These are phyloP conservation scores for Chaetomiaceae sp. DNA, from an alignment of 2,329 filamentous ascomycete genomes.

Conservation along the genomic window DNA sequence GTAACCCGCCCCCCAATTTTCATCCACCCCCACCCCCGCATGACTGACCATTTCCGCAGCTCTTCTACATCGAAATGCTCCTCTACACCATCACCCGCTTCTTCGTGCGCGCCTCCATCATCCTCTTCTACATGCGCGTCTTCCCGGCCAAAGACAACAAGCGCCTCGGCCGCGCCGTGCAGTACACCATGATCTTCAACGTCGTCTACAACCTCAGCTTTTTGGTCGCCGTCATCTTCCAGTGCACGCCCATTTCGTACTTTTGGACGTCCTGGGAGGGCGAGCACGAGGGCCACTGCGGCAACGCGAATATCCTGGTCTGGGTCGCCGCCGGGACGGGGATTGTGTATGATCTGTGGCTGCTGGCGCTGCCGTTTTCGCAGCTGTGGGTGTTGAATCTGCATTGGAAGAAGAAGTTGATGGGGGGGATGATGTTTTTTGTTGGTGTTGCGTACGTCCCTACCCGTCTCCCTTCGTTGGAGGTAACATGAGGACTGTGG, in stretches of 20 bases:
- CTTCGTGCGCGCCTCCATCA: slow-evolving; percentile 45
- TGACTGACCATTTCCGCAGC: slow-evolving; percentile 26
- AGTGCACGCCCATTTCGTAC: slow-evolving; percentile 47
- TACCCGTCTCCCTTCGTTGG: background rate
- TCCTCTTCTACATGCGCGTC: slow-evolving; percentile 53
- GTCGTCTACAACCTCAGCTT: slow-evolving; percentile 40
- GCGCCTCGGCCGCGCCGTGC: slow-evolving; percentile 38
- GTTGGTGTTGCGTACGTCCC: slow-evolving; percentile 37
- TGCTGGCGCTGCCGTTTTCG: slow-evolving; percentile 47
- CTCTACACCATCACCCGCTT: slow-evolving; percentile 46
- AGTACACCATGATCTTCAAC: slow-evolving; percentile 40
- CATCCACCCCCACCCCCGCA: no score
- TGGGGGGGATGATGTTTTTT: slow-evolving; percentile 44
- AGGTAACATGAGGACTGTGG: background rate
- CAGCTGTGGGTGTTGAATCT: slow-evolving; percentile 39
- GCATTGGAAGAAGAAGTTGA: slow-evolving; percentile 45
- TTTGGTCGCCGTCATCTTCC: slow-evolving; percentile 41
- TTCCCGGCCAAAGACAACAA: slow-evolving; percentile 38
- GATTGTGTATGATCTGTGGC: slow-evolving; percentile 49
- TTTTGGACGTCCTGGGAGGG: slow-evolving; percentile 53
- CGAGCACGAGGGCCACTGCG: slow-evolving; percentile 43
- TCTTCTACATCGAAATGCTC: slow-evolving; percentile 39
- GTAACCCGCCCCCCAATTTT: no score
- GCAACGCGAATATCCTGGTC: slow-evolving; percentile 44
- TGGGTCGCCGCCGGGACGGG: slow-evolving; percentile 51